A percentile compares a stretch with the other conserved stretches of the same genome.
Conservation (phyloP, 2,329 filamentous ascomycete species). For the Trichoderma cornu-damae region DNA sequence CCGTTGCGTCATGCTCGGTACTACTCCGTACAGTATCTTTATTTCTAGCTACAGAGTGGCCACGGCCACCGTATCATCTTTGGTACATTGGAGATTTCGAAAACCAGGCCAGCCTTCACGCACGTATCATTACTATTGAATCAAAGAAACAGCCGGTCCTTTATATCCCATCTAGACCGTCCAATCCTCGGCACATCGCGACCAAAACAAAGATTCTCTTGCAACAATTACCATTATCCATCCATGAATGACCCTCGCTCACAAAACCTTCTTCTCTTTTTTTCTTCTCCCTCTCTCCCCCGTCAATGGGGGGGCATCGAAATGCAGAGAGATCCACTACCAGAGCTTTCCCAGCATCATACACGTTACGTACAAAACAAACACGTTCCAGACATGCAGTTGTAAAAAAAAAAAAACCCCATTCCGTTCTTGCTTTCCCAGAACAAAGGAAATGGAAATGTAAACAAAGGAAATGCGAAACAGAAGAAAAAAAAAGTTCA, state of each 20-base stretch:
- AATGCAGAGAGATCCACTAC: background rate
- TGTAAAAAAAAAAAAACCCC: background rate
- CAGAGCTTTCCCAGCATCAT: background rate
- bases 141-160: too few relatives aligned
- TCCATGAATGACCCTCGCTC: background rate
- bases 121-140: too few relatives aligned
- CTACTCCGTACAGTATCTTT: too few relatives aligned
- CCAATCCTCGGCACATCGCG: background rate
- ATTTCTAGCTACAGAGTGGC: too few relatives aligned
- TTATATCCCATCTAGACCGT: background rate
- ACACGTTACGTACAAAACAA: background rate
- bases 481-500: too few relatives aligned
- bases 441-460: background rate
- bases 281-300: background rate
- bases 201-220: background rate
- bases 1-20: too few relatives aligned
- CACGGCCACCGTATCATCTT: too few relatives aligned
- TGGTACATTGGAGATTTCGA: too few relatives aligned
- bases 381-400: constrained; percentile 12
- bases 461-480: background rate
- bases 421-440: background rate
- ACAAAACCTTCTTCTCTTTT: background rate
- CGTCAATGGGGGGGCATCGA: background rate
- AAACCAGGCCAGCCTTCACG: too few relatives aligned
- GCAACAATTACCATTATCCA: constrained; percentile 6